Conservation (phyloP, 768 basidiomycete species). For the Mycena vitilis region DNA sequence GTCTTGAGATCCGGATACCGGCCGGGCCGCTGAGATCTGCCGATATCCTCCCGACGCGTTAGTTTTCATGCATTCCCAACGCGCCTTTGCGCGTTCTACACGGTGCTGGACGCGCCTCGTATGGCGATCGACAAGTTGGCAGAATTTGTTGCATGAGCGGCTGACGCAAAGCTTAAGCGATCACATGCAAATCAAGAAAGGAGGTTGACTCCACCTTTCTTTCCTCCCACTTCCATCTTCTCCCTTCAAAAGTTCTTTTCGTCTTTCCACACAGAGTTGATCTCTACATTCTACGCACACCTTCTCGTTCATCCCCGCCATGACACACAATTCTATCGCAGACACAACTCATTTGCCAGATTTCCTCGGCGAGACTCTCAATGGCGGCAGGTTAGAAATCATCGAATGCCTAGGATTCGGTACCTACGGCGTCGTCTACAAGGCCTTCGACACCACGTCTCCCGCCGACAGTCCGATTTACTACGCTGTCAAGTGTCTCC, state of each 20-base stretch:
- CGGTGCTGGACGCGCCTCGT: slow-evolving; percentile 13
- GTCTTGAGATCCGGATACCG: background rate
- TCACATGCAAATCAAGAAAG: too few species aligned
- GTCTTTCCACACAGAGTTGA: slow-evolving; percentile 31
- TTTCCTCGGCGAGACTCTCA: slow-evolving; percentile 54
- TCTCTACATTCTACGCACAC: slow-evolving; percentile 34
- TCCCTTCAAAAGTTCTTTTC: background rate
- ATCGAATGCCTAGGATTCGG: slow-evolving; percentile 76
- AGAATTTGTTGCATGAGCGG: background rate
- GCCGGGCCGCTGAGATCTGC: background rate
- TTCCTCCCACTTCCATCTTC: slow-evolving; percentile 21
- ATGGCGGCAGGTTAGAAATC: slow-evolving; percentile 68
- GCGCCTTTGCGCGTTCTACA: slow-evolving; percentile 17
- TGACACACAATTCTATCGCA: slow-evolving; percentile 54
- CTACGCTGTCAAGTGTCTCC: slow-evolving; percentile 84
- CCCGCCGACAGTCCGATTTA: slow-evolving; percentile 52
- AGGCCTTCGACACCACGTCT: slow-evolving; percentile 65
- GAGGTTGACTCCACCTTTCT: background rate
- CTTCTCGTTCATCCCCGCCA: slow-evolving; percentile 41
- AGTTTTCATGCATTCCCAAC: background rate
- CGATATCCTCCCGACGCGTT: background rate
- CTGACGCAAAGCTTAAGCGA: too few species aligned
- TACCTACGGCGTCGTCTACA: slow-evolving; percentile 83
- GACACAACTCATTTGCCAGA: slow-evolving; percentile 54
- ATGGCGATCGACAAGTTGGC: background rate